Percentiles rank a stretch among this genome's conserved stretches.
phyloP scores from a whole-genome alignment of 768 basidiomycete species.

The Podaxis sp. region DNA sequence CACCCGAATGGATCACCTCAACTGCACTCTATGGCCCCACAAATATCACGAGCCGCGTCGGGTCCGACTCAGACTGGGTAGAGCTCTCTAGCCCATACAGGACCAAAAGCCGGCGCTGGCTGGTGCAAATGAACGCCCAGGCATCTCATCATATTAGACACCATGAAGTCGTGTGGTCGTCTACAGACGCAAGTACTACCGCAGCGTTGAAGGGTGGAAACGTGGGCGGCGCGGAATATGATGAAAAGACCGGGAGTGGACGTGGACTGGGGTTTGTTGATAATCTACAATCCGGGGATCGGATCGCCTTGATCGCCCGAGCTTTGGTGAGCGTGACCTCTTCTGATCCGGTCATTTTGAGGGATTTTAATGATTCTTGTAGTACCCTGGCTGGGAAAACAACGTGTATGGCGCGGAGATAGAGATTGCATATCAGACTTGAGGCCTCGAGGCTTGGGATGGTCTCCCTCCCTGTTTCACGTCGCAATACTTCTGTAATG shows the following conservation, averaged over 20 bases:
- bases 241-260: slow-evolving; percentile 16
- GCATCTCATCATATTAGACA: slow-evolving; percentile 16
- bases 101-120: slow-evolving; percentile 19
- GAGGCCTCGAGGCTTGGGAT: background rate
- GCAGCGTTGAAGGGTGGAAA: background rate
- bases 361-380: background rate
- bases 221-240: slow-evolving; percentile 1
- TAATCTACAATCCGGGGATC: slow-evolving; percentile 16
- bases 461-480: background rate
- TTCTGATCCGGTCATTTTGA: background rate
- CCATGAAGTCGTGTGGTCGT: slow-evolving; percentile 26
- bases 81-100: slow-evolving; percentile 18
- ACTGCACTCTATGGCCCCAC: background rate
- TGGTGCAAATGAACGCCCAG: slow-evolving; percentile 28
- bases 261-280: slow-evolving; percentile 19
- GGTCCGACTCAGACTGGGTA: background rate
- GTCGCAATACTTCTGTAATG: background rate
- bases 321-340: slow-evolving; percentile 22
- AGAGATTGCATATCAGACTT: slow-evolving; percentile 26
- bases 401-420: slow-evolving; percentile 21
- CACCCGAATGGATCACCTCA: slow-evolving; percentile 2
- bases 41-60: background rate
- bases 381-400: slow-evolving; percentile 31
- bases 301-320: slow-evolving; percentile 25
- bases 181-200: background rate